Conservation (phyloP, 2,329 filamentous ascomycete genomes). For the Aspergillus amoenus region DNA sequence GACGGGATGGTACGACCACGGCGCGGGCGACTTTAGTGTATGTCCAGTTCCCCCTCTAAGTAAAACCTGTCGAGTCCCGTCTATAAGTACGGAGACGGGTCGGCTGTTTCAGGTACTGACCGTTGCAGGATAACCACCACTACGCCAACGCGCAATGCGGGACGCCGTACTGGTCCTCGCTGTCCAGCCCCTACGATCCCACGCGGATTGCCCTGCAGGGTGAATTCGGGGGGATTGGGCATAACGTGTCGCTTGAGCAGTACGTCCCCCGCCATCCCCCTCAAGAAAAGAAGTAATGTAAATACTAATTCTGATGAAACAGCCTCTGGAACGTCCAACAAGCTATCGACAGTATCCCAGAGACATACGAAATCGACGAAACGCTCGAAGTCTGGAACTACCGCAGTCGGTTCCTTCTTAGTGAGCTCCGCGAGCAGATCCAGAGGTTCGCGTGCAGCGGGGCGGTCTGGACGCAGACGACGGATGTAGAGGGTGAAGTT, state of each 20-base stretch:
- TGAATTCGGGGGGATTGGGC: constrained; percentile 69
- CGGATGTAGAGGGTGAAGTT: constrained; percentile 72
- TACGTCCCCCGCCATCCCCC: constrained; percentile 33
- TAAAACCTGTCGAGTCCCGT: not conserved
- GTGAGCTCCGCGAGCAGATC: constrained; percentile 50
- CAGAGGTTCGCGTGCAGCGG: constrained; percentile 63
- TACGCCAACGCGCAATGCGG: constrained; percentile 72
- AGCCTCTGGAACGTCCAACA: constrained; percentile 64
- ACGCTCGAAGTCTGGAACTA: constrained; percentile 65
- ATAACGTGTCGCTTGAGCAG: constrained; percentile 63
- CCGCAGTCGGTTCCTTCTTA: constrained; percentile 55
- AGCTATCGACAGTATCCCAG: constrained; percentile 60
- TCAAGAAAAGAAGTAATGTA: not conserved
- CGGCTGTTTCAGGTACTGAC: no score
- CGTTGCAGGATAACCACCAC: constrained; percentile 63
- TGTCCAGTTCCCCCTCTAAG: constrained; percentile 1
- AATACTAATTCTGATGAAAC: not conserved
- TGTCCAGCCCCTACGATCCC: constrained; percentile 57
- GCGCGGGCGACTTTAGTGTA: constrained; percentile 62
- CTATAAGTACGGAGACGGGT: no score
- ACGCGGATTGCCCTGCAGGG: constrained; percentile 66
- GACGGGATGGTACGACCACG: constrained; percentile 68
- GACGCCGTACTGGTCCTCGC: constrained; percentile 63
- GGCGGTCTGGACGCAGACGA: constrained; percentile 72
- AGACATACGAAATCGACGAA: constrained; percentile 66